These are phyloP conservation scores for Malassezia pachydermatis DNA, from an alignment of 1,284 basidiomycete genomes.

Conservation along the genomic window DNA sequence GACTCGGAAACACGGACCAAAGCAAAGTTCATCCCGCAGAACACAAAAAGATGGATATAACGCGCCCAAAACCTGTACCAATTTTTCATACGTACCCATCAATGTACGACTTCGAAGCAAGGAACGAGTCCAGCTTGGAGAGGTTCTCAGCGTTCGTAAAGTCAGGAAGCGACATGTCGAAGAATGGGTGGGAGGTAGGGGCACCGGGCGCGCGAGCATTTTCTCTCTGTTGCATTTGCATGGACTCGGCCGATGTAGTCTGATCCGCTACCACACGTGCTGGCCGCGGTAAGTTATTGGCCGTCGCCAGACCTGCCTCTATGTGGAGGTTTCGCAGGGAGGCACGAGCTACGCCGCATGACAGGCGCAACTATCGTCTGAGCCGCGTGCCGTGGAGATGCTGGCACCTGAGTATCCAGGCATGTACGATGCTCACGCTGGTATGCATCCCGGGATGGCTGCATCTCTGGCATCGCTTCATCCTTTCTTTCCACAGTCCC, in stretches of 20 bases:
- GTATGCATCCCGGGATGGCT: conserved; percentile 9
- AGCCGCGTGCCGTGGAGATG: conserved; percentile 2
- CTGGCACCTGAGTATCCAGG: conserved; percentile 4
- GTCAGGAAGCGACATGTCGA: conserved; percentile 46
- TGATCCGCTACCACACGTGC: background rate
- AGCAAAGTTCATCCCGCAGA: conserved; percentile 40
- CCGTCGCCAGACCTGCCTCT: conserved; percentile 3
- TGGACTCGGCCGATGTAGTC: background rate
- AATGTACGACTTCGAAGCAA: conserved; percentile 43
- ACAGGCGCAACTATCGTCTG: no score
- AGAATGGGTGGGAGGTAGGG: background rate
- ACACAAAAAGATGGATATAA: no score
- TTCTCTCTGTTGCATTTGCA: conserved; percentile 1
- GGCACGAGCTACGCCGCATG: no score
- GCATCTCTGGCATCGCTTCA: conserved; percentile 8
- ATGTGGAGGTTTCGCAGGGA: background rate
- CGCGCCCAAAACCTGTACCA: no score
- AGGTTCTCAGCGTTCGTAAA: conserved; percentile 37
- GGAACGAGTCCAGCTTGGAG: conserved; percentile 36
- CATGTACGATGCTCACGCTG: background rate
- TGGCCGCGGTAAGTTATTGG: background rate
- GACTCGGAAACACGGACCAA: conserved; percentile 50
- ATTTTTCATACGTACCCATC: conserved; percentile 45
- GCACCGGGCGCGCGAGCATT: no score
- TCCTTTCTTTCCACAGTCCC: conserved; percentile 14